Evolutionary conservation across 306 rosid genomes (phyloP).

Genomic region (Sesbania bispinosa): DNA sequence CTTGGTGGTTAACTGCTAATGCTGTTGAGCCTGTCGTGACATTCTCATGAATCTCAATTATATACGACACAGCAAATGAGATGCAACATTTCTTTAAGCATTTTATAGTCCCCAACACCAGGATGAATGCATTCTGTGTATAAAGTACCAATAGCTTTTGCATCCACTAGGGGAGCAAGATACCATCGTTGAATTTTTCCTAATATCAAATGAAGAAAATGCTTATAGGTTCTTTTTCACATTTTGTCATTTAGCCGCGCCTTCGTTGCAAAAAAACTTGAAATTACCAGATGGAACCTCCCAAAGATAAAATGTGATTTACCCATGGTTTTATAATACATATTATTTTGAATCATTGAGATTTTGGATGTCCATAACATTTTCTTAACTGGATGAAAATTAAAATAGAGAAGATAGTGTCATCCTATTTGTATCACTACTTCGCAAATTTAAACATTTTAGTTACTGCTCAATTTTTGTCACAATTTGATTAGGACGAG

Average conservation of each 20-base stretch:
- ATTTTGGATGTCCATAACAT: not conserved
- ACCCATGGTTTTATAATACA: not conserved
- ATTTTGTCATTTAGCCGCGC: constrained; percentile 28
- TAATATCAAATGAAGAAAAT: not conserved
- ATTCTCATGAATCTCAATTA: not conserved
- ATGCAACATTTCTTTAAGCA: constrained; percentile 4
- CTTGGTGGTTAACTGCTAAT: constrained; percentile 1
- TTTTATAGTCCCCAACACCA: not conserved
- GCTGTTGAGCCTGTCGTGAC: not conserved
- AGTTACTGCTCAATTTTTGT: no score
- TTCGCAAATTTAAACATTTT: no score
- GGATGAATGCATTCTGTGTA: not conserved
- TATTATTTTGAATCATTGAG: not conserved
- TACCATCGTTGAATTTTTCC: not conserved
- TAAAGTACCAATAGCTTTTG: not conserved
- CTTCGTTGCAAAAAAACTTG: constrained; percentile 54
- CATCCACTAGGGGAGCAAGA: not conserved
- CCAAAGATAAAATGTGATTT: constrained; percentile 50
- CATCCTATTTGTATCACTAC: not conserved
- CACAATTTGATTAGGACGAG: no score
- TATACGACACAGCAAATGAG: not conserved
- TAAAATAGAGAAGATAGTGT: not conserved
- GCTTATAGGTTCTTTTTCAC: constrained; percentile 15
- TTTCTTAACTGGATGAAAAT: not conserved
- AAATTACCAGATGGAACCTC: constrained; percentile 43